A percentile compares a stretch with the other conserved stretches of the same genome.
These are phyloP conservation scores for Hypoxylon rickii DNA, from an alignment of 495 filamentous ascomycete species.

Conservation along the genomic window DNA sequence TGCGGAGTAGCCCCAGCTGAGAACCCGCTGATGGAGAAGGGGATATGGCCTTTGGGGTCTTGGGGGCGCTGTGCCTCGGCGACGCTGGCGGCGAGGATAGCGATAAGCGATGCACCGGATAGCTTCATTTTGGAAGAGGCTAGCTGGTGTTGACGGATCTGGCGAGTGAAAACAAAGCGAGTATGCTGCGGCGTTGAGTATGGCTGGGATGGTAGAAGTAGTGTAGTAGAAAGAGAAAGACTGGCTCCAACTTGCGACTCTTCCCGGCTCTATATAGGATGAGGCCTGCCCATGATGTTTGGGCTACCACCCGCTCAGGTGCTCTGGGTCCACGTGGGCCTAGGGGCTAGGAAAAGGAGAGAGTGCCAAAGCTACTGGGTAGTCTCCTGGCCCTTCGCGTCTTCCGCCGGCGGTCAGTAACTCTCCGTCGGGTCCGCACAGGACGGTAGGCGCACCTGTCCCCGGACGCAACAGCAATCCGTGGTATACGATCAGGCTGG, in stretches of 20 bases:
- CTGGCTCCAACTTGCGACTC: neutral
- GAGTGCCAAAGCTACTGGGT: no score
- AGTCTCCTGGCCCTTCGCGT: no score
- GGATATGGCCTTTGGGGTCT: neutral
- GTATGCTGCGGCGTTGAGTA: no score
- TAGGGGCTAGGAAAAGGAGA: no score
- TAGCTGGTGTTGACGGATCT: neutral
- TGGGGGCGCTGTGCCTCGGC: conserved; percentile 3
- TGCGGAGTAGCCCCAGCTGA: conserved; percentile 28
- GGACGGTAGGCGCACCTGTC: no score
- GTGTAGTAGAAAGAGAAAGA: neutral
- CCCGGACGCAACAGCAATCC: no score
- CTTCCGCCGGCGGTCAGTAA: no score
- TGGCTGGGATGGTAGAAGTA: neutral
- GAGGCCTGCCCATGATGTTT: no score
- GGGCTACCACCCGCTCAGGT: no score
- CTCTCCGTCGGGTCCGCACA: no score
- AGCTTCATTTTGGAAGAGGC: conserved; percentile 20
- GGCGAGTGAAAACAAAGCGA: neutral
- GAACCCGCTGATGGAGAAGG: conserved; percentile 20
- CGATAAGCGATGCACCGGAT: conserved; percentile 13
- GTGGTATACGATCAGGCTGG: no score
- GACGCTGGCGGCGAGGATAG: conserved; percentile 15
- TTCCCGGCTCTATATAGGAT: neutral
- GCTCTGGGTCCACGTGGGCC: no score